Base-by-base conservation (phyloP, 2,329 filamentous ascomycete species). In the Aaosphaeria pasadenensis region DNA sequence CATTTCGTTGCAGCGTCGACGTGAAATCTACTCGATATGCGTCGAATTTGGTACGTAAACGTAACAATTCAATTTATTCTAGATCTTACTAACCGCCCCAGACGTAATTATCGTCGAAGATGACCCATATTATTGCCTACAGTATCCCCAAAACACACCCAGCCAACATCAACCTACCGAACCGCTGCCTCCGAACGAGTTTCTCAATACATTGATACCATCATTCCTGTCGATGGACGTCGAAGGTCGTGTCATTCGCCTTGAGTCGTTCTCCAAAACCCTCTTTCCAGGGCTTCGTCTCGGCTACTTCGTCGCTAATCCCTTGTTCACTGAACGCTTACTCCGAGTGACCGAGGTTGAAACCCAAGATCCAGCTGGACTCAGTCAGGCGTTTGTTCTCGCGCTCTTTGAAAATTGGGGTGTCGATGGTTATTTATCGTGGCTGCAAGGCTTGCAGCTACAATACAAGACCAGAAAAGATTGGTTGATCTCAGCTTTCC, bases 141-240 rank as follows among this genome's bases (percentile, higher is more conserved):
- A 24, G 11, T 28, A 11, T 11, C 11, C 9, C 11, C 7, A 9
- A 41, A 24, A 11, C 11, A 41, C 7, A 9, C 11, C 11, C 39
- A 11, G 28, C 39, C 11, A 41, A n/a, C 9, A 41, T 28, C 11
- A 41, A 11, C 11, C 39, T 9, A n/a, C 11, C 39, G 3, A 11
- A 11, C 33, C 4, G 17, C 7, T 24, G 17, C 17, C 17, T 24
- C 17, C 17, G 11, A 28, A 24, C 24, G 11, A 24, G 39, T 41
- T 11, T 41, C 39, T 41, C 7, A 24, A 11, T 11, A 28, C 39
- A 6, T 50, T 63, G 1, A 45, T 51, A 4, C 36, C 51, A 1
- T 71, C 69, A 0, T 71, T 69, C 45, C 52, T 72, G 0, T 65
- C 63, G 3, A 45, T 72, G 7, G 70, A 72, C 39, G 47, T 44